Conservation (phyloP, 139 green algal species). For the Auxenochlorella pyrenoidosa region DNA sequence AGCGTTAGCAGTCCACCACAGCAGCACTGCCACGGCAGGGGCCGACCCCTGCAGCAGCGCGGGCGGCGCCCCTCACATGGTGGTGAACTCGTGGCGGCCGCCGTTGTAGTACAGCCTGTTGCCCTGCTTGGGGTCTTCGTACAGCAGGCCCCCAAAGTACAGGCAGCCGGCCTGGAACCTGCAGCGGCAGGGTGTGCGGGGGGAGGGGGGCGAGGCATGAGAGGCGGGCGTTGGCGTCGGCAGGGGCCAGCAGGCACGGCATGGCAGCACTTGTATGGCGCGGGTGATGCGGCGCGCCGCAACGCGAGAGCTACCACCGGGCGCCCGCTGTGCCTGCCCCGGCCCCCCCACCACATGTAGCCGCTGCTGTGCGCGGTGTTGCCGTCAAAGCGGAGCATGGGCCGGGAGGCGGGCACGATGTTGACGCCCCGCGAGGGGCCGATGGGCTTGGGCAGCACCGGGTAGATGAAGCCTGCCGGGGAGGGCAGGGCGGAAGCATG, state of each 20-base stretch:
- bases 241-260: no score
- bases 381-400: conserved; percentile 54
- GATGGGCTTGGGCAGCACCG: conserved; percentile 52
- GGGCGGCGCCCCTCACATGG: background rate
- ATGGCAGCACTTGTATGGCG: no score
- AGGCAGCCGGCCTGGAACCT: conserved; percentile 59
- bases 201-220: background rate
- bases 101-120: conserved; percentile 50
- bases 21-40: no score
- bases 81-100: conserved; percentile 54
- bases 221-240: no score
- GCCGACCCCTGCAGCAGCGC: no score
- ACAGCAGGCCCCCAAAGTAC: conserved; percentile 65
- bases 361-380: conserved; percentile 65
- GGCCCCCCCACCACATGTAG: conserved; percentile 28
- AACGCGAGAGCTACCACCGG: no score
- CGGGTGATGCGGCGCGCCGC: no score
- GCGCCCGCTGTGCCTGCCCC: background rate
- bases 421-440: conserved; percentile 1
- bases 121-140: conserved; percentile 30
- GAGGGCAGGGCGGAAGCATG: background rate
- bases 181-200: no score
- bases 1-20: no score
- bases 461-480: conserved; percentile 61
- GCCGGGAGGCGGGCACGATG: conserved; percentile 39